Conservation (phyloP, 495 filamentous ascomycete genomes). For the Beverwykella pulmonaria region DNA sequence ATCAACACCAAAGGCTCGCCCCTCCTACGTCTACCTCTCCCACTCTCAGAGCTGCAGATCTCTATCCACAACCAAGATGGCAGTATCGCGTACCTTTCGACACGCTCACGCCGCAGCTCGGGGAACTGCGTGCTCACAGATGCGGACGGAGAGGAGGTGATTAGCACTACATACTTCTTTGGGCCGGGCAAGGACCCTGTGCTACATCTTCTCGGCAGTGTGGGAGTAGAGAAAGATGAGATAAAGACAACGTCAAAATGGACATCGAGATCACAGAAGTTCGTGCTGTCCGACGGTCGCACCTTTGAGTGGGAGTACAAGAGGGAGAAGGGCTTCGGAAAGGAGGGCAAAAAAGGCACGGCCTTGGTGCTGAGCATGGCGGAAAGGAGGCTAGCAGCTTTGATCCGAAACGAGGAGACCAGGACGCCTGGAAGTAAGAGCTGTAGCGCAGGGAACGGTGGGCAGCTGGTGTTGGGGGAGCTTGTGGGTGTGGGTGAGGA, state of each 20-base stretch:
- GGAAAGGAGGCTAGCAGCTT: conserved; percentile 47
- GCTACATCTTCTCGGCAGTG: conserved; percentile 32
- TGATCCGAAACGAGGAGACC: conserved; percentile 50
- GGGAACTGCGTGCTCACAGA: conserved; percentile 48
- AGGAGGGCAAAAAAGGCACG: conserved; percentile 28
- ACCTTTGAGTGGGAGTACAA: conserved; percentile 57
- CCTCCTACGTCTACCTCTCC: conserved; percentile 51
- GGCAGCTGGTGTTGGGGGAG: conserved; percentile 48
- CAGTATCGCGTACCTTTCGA: conserved; percentile 48
- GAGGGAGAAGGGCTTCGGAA: conserved; percentile 34
- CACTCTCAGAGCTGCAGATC: conserved; percentile 50
- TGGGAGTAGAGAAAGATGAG: conserved; percentile 25
- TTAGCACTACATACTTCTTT: conserved; percentile 55
- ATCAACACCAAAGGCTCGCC: conserved; percentile 53
- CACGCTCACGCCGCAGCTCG: conserved; percentile 49
- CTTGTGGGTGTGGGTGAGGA: conserved; percentile 49
- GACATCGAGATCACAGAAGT: conserved; percentile 47
- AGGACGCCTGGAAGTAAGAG: conserved; percentile 50
- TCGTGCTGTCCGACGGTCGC: conserved; percentile 46
- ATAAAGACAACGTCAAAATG: conserved; percentile 45
- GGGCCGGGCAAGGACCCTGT: conserved; percentile 50
- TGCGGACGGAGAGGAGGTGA: conserved; percentile 39
- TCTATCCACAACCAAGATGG: conserved; percentile 49
- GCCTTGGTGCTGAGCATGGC: conserved; percentile 6
- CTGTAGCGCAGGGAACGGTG: conserved; percentile 57